phyloP scores from a whole-genome alignment of 148 eudicot genomes.

The Rhododendron griersonianum region DNA sequence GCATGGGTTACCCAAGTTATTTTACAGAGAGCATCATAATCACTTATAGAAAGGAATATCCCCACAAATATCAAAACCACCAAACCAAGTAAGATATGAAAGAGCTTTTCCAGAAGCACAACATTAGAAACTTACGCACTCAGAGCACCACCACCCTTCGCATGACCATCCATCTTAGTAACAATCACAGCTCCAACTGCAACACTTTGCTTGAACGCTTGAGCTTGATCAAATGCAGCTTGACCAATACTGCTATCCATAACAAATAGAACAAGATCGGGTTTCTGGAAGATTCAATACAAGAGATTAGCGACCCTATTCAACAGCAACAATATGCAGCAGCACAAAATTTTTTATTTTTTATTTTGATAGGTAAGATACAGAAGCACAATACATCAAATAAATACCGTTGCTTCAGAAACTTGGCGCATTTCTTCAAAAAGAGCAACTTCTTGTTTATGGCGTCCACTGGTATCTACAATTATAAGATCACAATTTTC shows the following conservation, averaged over 20 bases:
- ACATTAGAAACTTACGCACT: conserved; percentile 79
- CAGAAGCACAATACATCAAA: background rate
- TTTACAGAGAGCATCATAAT: background rate
- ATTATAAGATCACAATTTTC: conserved; percentile 93
- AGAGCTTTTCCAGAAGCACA: background rate
- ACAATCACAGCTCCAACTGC: conserved; percentile 98
- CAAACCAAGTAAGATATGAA: background rate
- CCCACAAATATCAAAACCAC: background rate
- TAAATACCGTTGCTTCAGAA: conserved; percentile 74
- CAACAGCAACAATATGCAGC: conserved; percentile 4
- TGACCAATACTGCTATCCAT: conserved; percentile 99
- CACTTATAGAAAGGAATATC: background rate
- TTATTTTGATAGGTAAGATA: background rate
- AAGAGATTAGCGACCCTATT: conserved; percentile 10
- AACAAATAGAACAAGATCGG: conserved; percentile 95
- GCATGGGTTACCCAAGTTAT: background rate
- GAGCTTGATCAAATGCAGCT: conserved; percentile 98
- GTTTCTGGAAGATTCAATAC: conserved; percentile 59
- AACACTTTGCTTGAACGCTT: conserved; percentile 97
- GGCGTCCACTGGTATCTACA: conserved; percentile 97
- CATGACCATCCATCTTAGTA: conserved; percentile 99
- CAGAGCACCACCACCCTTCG: conserved; percentile 99
- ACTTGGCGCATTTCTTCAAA: conserved; percentile 99
- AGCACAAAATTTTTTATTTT: background rate
- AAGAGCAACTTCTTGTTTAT: conserved; percentile 95